Base-by-base conservation (phyloP, 768 basidiomycete species). In the Sarcodon aspratus region DNA sequence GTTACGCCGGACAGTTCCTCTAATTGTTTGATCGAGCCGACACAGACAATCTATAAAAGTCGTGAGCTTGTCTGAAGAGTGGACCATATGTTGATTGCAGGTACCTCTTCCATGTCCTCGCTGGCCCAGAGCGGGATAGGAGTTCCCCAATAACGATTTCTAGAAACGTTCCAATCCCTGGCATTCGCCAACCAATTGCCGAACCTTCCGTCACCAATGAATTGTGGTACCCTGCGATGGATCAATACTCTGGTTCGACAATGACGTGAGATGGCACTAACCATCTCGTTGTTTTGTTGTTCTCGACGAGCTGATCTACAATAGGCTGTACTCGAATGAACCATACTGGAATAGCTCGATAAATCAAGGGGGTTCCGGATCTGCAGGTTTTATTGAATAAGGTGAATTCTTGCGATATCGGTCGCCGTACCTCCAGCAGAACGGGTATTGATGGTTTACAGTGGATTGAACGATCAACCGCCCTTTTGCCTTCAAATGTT, bases 131-230 rank as follows among this genome's bases (percentile, higher is more conserved):
- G 69, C 9, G 96, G 96, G 49, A 99, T 82, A 13, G 96, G 96
- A 5, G 94, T 98, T 33, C 95, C 96, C 94, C 94, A 99, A 63
- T 98, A 99, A 44, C 96, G 78, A 70, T 98, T 98, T 53, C 96
- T 79, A n/a, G 94, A 96, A 54, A 99, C 75, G 61, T 97, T 98
- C 96, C 96, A 99, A 61, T 99, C 96, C 17, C 94, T 79, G n/a
- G 96, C 96, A 64, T 95, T 97, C 44, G 86, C 84, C 46, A 99
- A 73, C 96, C 96, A 99, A 64, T 91, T 94, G 17, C 92, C 93
- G 61, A 99, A 99, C 33, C 95, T 76, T 55, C 84, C 79, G 51
- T 97, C 94, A 6, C 93, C 89, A 43, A 98, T 83, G 52, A 68
- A 74, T 59, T 90, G 83, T 9, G 96, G 96, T 2, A 99, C 96